Conservation (phyloP, 2,329 filamentous ascomycete genomes). For the Ophiostoma sp. region DNA sequence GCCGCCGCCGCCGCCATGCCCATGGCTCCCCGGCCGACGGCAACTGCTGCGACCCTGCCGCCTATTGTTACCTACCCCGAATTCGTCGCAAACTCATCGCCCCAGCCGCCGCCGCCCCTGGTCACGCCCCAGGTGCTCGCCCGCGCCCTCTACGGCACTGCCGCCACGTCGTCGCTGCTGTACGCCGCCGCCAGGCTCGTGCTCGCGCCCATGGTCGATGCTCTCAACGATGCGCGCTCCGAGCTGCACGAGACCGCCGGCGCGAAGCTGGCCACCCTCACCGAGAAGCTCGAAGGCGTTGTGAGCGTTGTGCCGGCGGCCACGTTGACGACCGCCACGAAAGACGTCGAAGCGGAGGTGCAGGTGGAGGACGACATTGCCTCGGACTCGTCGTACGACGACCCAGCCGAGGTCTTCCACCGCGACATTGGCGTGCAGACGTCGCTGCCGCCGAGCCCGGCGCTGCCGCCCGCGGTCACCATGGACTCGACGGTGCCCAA, state of each 20-base stretch:
- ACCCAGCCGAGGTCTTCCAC: slow-evolving; percentile 75
- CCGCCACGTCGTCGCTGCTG: slow-evolving; percentile 54
- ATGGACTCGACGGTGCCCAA: slow-evolving; percentile 21
- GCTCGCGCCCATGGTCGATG: slow-evolving; percentile 56
- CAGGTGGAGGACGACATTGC: no score
- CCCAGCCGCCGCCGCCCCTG: slow-evolving; percentile 51
- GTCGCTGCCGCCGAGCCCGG: slow-evolving; percentile 46
- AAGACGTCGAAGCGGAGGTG: no score
- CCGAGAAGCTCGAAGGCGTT: slow-evolving; percentile 48
- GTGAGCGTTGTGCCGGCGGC: slow-evolving; percentile 56
- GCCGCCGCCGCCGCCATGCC: neutral
- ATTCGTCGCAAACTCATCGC: slow-evolving; percentile 54
- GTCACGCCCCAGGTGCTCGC: slow-evolving; percentile 56
- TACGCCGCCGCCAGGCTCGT: slow-evolving; percentile 69
- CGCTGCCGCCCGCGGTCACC: slow-evolving; percentile 22
- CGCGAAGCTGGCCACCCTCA: slow-evolving; percentile 42
- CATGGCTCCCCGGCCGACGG: no score
- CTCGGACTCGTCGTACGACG: slow-evolving; percentile 43
- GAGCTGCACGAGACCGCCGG: slow-evolving; percentile 49
- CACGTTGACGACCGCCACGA: neutral
- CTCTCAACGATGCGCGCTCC: slow-evolving; percentile 47
- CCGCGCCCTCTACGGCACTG: slow-evolving; percentile 54
- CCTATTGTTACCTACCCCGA: slow-evolving; percentile 67
- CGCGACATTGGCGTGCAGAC: slow-evolving; percentile 78
- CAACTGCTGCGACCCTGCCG: slow-evolving; percentile 31